These are phyloP conservation scores for Pseudonitzschia multiseries DNA, from an alignment of 108 stramenopile species.

Conservation along the genomic window DNA sequence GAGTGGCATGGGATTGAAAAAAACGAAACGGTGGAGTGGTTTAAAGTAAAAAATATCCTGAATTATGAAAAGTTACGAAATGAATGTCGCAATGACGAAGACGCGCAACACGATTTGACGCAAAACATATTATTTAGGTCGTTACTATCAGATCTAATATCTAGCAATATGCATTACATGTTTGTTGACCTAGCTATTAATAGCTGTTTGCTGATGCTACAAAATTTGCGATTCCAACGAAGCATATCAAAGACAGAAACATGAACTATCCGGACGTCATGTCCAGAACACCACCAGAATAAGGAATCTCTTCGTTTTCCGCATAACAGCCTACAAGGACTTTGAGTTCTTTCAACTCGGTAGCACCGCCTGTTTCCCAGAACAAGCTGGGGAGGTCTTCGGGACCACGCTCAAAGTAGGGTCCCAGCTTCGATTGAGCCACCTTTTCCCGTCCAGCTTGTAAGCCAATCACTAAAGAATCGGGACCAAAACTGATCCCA, in stretches of 20 bases:
- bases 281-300: constrained; percentile 65
- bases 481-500: constrained; percentile 69
- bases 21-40: not conserved
- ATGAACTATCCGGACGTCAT: constrained; percentile 35
- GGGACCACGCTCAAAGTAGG: constrained; percentile 66
- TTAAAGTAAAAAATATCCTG: not conserved
- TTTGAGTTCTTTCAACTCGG: constrained; percentile 48
- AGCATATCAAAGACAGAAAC: not conserved
- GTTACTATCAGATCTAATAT: no score
- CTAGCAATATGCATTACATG: no score
- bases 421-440: constrained; percentile 55
- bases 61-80: no score
- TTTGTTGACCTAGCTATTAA: no score
- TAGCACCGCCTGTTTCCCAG: constrained; percentile 23
- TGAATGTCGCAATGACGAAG: no score
- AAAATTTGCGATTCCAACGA: no score
- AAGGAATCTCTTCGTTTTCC: constrained; percentile 63
- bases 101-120: no score
- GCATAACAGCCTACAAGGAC: constrained; percentile 61
- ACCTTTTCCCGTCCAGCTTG: constrained; percentile 24
- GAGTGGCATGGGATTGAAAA: not conserved
- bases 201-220: no score
- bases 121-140: no score
- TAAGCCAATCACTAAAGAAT: constrained; percentile 62
- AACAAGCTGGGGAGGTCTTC: constrained; percentile 46